These are phyloP conservation scores for Pythium aphanidermatum DNA, from an alignment of 352 stramenopile species.

Conservation along the genomic window DNA sequence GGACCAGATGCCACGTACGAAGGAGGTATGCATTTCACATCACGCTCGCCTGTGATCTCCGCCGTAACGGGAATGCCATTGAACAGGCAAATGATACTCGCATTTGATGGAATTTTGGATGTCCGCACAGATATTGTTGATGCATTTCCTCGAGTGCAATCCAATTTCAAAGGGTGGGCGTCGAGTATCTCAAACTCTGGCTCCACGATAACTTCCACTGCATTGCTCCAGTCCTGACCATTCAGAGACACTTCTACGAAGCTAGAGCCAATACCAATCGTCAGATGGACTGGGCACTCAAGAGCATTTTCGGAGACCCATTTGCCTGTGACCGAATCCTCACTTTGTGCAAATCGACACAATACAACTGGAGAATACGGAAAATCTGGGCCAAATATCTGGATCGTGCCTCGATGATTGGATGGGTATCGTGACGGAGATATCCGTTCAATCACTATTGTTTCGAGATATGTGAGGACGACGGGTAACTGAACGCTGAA, in stretches of 20 bases:
- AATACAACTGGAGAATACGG: constrained; percentile 1
- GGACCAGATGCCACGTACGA: no score
- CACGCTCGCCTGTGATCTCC: background rate
- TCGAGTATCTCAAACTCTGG: background rate
- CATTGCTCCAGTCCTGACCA: constrained; percentile 17
- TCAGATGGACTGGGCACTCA: background rate
- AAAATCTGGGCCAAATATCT: constrained; percentile 1
- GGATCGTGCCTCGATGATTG: constrained; percentile 4
- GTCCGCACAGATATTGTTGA: background rate
- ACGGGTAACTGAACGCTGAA: background rate
- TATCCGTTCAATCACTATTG: background rate
- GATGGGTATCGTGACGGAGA: background rate
- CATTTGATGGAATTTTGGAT: background rate
- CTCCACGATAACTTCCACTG: background rate
- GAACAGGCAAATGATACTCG: constrained; percentile 10
- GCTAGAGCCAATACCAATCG: background rate
- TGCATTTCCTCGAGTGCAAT: background rate
- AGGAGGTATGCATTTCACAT: constrained; percentile 1
- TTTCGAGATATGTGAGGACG: constrained; percentile 1
- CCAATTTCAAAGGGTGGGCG: background rate
- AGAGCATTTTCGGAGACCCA: constrained; percentile 13
- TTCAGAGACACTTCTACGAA: constrained; percentile 12
- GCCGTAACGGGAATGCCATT: constrained; percentile 5
- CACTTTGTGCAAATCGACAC: constrained; percentile 1
- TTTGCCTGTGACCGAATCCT: constrained; percentile 1